Evolutionary conservation across 192 early-diverging fungal species (phyloP), one percentile per base, ranked within the genome.

Genomic region (Coemansia nantahalensis): DNA sequence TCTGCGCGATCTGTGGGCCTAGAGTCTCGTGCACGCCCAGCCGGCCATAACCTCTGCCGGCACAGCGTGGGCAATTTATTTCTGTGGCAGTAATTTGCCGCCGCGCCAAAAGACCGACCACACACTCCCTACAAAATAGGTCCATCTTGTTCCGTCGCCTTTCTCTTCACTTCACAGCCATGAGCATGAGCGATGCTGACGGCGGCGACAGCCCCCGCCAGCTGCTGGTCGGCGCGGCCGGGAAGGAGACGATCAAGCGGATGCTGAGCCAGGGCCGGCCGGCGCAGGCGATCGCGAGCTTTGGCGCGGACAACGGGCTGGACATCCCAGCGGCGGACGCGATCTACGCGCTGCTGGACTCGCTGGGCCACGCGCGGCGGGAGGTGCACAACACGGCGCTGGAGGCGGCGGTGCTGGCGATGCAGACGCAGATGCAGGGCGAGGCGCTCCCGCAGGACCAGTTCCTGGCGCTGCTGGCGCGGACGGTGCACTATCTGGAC

Each of bases 1-100:
- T 49, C 15, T 76, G 34, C 63, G 72, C 19, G 72, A 76, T 37
- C 58, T 76, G 44, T 75, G 72, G 72, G 60, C 72, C 5, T 68
- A 49, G 39, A 33, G 15, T 8, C 31, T 11, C 31, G 8, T 3
- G 26, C 7, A 7, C 7, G 26, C n/a, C n/a, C n/a, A n/a, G n/a
- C n/a, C n/a, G n/a, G n/a, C n/a, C n/a, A n/a, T n/a, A n/a, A n/a
- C n/a, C n/a, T n/a, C n/a, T n/a, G n/a, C n/a, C n/a, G n/a, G n/a
- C n/a, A n/a, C n/a, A n/a, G n/a, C n/a, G n/a, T n/a, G n/a, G n/a
- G n/a, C n/a, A n/a, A n/a, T n/a, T n/a, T n/a, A n/a, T n/a, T n/a
- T n/a, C n/a, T n/a, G n/a, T n/a, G n/a, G n/a, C n/a, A n/a, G n/a
- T n/a, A n/a, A n/a, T n/a, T n/a, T n/a, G n/a, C n/a, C n/a, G n/a